Conservation (phyloP, 1,284 basidiomycete species). For the Apiotrichum gracile region DNA sequence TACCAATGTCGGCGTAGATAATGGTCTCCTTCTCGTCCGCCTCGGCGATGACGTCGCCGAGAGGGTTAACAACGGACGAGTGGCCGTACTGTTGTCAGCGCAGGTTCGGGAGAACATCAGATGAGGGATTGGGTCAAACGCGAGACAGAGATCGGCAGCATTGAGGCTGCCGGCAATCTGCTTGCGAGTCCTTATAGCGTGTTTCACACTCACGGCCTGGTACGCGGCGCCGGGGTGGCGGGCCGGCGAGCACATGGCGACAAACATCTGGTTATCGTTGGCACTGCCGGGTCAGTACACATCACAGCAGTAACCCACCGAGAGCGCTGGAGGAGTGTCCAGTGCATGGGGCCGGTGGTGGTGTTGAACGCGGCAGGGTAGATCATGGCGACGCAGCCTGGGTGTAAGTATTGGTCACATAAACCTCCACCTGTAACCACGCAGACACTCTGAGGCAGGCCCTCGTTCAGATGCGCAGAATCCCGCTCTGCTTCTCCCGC, state of each 20-base stretch:
- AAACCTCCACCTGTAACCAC: too few relatives aligned
- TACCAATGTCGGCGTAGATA: constrained; percentile 73
- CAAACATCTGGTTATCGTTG: constrained; percentile 91
- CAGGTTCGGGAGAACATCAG: too few relatives aligned
- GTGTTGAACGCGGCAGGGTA: constrained; percentile 65
- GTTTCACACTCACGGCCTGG: constrained; percentile 63
- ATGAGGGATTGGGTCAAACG: too few relatives aligned
- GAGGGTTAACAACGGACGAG: constrained; percentile 80
- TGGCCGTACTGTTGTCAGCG: constrained; percentile 94
- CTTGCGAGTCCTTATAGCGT: too few relatives aligned
- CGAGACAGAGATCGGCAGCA: too few relatives aligned
- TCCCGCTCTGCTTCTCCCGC: too few relatives aligned
- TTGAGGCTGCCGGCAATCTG: background rate
- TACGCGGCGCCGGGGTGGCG: constrained; percentile 73
- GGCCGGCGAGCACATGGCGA: constrained; percentile 93
- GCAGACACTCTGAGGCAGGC: too few relatives aligned
- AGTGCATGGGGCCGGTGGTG: constrained; percentile 93
- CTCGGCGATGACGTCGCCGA: constrained; percentile 73
- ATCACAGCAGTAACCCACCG: constrained; percentile 53
- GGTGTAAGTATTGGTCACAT: background rate
- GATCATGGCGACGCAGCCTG: constrained; percentile 81
- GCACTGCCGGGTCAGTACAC: constrained; percentile 55
- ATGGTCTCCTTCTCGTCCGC: constrained; percentile 76
- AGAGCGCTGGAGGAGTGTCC: constrained; percentile 85
- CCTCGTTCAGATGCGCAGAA: too few relatives aligned